These are phyloP conservation scores for Claviceps sp. DNA, from an alignment of 2,329 filamentous ascomycete species.

Conservation along the genomic window DNA sequence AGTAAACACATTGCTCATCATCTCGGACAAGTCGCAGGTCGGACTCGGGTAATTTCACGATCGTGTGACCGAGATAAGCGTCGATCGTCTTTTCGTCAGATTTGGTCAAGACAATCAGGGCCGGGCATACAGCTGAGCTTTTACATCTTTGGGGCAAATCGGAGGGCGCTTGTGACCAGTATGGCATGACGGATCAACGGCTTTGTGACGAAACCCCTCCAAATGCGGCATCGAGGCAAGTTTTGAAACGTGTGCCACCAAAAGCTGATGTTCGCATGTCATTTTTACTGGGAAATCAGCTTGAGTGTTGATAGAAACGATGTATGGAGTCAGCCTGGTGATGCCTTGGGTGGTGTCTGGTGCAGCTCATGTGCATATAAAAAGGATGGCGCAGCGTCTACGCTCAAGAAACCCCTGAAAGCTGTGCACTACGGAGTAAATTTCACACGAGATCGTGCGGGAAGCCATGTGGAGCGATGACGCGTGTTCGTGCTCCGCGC, in stretches of 20 bases:
- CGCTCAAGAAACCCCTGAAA: too few relatives aligned
- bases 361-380: too few relatives aligned
- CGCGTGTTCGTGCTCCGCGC: neutral
- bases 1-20: too few relatives aligned
- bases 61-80: neutral
- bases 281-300: too few relatives aligned
- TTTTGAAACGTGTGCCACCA: too few relatives aligned
- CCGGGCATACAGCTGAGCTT: neutral
- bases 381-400: too few relatives aligned
- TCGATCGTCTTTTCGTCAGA: neutral
- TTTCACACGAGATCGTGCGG: neutral
- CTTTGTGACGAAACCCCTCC: neutral
- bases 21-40: too few relatives aligned
- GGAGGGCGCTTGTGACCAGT: neutral
- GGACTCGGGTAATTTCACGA: neutral
- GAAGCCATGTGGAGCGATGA: neutral
- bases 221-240: neutral
- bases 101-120: neutral
- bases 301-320: too few relatives aligned
- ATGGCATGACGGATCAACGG: neutral
- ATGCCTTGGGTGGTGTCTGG: too few relatives aligned
- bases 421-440: too few relatives aligned
- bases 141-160: neutral
- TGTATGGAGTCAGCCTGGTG: too few relatives aligned
- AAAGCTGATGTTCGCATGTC: too few relatives aligned